A percentile compares a stretch with the other conserved stretches of the same genome.
Conservation (phyloP, 495 filamentous ascomycete genomes). For the Mytilinidion resinicola region DNA sequence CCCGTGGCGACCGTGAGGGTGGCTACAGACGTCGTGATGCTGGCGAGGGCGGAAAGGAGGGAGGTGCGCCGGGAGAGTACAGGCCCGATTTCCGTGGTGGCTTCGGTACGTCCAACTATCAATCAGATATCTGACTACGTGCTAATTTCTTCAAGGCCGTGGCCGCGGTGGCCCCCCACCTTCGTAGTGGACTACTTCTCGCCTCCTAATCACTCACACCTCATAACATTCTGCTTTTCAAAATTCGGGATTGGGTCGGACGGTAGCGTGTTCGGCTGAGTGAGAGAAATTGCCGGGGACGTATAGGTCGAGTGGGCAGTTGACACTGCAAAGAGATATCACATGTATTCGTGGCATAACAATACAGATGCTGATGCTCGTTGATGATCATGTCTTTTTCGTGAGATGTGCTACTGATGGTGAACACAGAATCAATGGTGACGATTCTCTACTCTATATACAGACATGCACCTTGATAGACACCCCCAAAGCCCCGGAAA, state of each 20-base stretch:
- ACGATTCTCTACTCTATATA: too few relatives aligned
- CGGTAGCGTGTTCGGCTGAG: conserved; percentile 43
- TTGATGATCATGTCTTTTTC: background rate
- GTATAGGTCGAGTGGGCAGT: conserved; percentile 40
- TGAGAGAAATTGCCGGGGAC: conserved; percentile 46
- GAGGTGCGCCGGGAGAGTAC: conserved; percentile 90
- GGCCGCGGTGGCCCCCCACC: conserved; percentile 3
- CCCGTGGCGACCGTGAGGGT: conserved; percentile 72
- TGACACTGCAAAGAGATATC: conserved; percentile 34
- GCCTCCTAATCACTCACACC: background rate
- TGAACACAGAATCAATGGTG: too few relatives aligned
- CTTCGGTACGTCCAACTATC: conserved; percentile 31
- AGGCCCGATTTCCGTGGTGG: conserved; percentile 69
- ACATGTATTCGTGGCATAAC: background rate
- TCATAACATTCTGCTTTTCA: background rate
- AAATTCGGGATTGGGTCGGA: conserved; percentile 4
- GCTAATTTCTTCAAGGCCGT: background rate
- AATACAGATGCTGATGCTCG: conserved; percentile 10
- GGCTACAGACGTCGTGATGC: conserved; percentile 77
- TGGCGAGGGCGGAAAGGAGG: conserved; percentile 81
- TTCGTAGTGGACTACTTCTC: background rate
- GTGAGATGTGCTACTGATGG: background rate
- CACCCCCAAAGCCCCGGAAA: too few relatives aligned
- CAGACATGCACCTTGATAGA: too few relatives aligned
- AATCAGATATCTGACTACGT: background rate